phyloP scores from a whole-genome alignment of 257 asterid genomes.

The Fraxinus pennsylvanica region DNA sequence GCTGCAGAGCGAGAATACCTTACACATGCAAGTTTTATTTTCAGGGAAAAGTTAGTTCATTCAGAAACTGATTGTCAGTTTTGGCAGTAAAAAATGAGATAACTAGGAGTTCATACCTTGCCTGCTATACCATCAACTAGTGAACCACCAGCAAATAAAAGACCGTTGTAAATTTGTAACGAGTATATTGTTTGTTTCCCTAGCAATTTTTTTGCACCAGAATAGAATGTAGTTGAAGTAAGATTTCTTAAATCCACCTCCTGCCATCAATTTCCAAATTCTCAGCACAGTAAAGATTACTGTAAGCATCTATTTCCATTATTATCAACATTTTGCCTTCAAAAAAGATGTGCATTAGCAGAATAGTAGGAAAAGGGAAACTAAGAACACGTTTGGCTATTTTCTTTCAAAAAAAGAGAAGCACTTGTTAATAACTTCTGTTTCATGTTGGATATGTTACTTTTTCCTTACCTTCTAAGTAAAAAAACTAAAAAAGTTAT shows the following conservation, averaged over 20 bases:
- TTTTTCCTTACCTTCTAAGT: neutral
- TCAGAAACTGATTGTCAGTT: neutral
- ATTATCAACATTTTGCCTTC: neutral
- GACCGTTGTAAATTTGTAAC: slow-evolving; percentile 46
- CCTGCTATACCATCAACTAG: slow-evolving; percentile 74
- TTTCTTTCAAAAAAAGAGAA: neutral
- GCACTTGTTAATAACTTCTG: neutral
- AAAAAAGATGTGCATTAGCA: neutral
- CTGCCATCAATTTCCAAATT: slow-evolving; percentile 36
- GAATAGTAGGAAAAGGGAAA: neutral
- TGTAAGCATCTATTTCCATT: neutral
- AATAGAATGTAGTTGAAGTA: slow-evolving; percentile 53
- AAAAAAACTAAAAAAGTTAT: neutral
- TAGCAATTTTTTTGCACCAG: slow-evolving; percentile 65
- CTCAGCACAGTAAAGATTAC: neutral
- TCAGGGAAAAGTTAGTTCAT: neutral
- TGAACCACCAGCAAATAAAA: slow-evolving; percentile 58
- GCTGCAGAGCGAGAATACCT: slow-evolving; percentile 76
- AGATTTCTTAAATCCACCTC: slow-evolving; percentile 67
- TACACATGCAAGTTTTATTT: slow-evolving; percentile 4
- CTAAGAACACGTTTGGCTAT: neutral
- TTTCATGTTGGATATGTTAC: neutral
- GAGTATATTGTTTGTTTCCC: slow-evolving; percentile 72
- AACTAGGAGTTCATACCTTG: slow-evolving; percentile 44
- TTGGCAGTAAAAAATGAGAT: neutral